A percentile compares a stretch with the other conserved stretches of the same genome.
These are phyloP conservation scores for Holtermanniella nyarrowii DNA, from an alignment of 768 basidiomycete genomes.

Conservation along the genomic window DNA sequence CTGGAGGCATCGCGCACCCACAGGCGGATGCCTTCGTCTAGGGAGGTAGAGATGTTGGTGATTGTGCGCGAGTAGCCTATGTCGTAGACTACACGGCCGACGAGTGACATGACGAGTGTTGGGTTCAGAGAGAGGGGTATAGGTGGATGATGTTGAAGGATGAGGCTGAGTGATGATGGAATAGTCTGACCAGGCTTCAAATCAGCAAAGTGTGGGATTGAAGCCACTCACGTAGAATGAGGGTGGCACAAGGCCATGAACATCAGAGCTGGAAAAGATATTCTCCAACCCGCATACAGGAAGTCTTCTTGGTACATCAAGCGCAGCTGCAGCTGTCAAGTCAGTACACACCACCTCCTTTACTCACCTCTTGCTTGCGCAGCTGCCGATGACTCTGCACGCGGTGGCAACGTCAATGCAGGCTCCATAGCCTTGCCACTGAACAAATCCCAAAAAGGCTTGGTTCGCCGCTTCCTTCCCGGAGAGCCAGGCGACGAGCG, in stretches of 20 bases:
- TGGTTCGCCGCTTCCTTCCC: too few relatives aligned
- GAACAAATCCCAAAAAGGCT: too few relatives aligned
- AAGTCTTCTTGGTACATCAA: too few relatives aligned
- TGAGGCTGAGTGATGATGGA: slow-evolving; percentile 26
- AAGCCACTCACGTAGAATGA: slow-evolving; percentile 21
- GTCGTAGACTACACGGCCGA: slow-evolving; percentile 26
- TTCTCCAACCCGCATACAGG: too few relatives aligned
- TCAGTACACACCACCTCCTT: too few relatives aligned
- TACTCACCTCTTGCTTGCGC: too few relatives aligned
- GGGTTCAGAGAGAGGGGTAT: slow-evolving; percentile 30
- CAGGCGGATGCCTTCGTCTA: slow-evolving; percentile 25
- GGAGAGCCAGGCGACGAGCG: too few relatives aligned
- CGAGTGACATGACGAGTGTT: slow-evolving; percentile 28
- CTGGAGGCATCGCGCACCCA: slow-evolving; percentile 30
- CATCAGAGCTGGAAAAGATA: too few relatives aligned
- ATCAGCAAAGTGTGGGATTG: neutral
- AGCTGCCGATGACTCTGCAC: too few relatives aligned
- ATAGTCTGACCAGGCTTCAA: slow-evolving; percentile 28
- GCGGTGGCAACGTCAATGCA: too few relatives aligned
- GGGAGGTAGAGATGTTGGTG: slow-evolving; percentile 33
- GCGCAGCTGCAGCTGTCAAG: too few relatives aligned
- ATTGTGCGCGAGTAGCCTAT: slow-evolving; percentile 21
- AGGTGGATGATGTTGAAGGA: slow-evolving; percentile 21
- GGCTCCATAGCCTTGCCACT: too few relatives aligned
- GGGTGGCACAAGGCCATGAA: slow-evolving; percentile 17